Percentiles rank a stretch among this genome's conserved stretches.
Evolutionary conservation across 768 basidiomycete genomes (phyloP).

Genomic region (Brasilioporus rufonigricans): DNA sequence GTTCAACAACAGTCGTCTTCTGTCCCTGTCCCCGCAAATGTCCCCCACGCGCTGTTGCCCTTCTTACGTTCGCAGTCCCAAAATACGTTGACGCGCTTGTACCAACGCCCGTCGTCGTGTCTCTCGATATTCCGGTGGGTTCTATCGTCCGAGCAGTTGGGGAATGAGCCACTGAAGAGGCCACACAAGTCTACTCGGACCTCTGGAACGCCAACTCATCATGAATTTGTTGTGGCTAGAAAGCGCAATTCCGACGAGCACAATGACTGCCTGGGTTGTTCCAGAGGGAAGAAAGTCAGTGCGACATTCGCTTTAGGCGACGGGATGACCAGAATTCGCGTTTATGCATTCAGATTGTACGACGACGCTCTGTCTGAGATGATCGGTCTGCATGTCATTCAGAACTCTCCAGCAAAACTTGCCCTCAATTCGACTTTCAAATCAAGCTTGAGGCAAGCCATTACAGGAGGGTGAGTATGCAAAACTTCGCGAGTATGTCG

Average conservation of each 20-base stretch:
- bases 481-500: neutral
- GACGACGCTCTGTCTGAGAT: conserved; percentile 65
- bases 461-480: conserved; percentile 77
- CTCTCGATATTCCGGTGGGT: conserved; percentile 83
- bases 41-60: conserved; percentile 66
- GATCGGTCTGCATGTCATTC: conserved; percentile 65
- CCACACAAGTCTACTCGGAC: conserved; percentile 59
- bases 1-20: conserved; percentile 19
- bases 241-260: conserved; percentile 58
- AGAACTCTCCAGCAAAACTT: conserved; percentile 57
- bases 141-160: neutral
- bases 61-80: conserved; percentile 83
- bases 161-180: conserved; percentile 3
- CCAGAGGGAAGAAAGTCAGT: conserved; percentile 69
- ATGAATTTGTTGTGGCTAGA: conserved; percentile 92
- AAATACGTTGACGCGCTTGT: conserved; percentile 72
- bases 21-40: conserved; percentile 18
- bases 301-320: neutral
- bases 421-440: conserved; percentile 76
- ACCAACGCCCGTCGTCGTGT: conserved; percentile 84
- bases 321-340: conserved; percentile 2
- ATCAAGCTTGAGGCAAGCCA: conserved; percentile 73
- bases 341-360: conserved; percentile 52
- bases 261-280: conserved; percentile 75
- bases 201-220: conserved; percentile 79